Evolutionary conservation across 2,329 filamentous ascomycete species (phyloP), one percentile per base, ranked within the genome.

Genomic region (Ophiosphaerella herpotricha): DNA sequence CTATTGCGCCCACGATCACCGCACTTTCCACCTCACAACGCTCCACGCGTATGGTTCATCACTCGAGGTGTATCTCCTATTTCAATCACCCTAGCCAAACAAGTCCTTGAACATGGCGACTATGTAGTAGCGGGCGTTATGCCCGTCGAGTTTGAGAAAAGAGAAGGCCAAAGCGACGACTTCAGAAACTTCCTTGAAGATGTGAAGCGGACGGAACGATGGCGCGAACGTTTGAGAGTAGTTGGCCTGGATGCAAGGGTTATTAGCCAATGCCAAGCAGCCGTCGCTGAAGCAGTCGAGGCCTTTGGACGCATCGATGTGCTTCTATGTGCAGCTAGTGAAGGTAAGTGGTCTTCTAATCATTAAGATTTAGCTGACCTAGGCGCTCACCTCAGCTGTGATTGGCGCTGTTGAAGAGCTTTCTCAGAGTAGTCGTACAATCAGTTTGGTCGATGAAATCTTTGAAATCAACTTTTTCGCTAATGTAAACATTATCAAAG

Each of bases 401-500:
- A 85, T 97, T 31, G 94, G 93, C 35, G 89, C 91, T 0, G 88
- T 97, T 7, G 94, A 97, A 74, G 94, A 99, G 73, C 79, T 97
- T 23, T 86, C 87, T 1, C 88, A 89, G 26, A 87, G 82, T 21
- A 81, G 82, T 4, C 82, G 85, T 37, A 91, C 90, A 1, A 82
- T 87, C 60, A 91, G 87, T 50, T 82, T 97, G 14, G 87, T 95
- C 32, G 85, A 89, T 54, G 90, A 96, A 66, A 93, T 97, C 71
- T 97, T 97, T 71, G 93, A 97, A 73, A 86, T 86, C 56, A 91
- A 96, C 64, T 97, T 95, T 79, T 97, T 97, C 73, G 91, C 90
- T 1, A 91, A 95, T 50, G 88, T 97, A 72, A 97, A 97, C 75
- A 90, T 96, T 70, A 95, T 97, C 77, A 95, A 94, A 72, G 89